Evolutionary conservation across 805 yeast species (phyloP), one percentile per base, ranked within the genome.

Genomic region (Barnettozyma populi): DNA sequence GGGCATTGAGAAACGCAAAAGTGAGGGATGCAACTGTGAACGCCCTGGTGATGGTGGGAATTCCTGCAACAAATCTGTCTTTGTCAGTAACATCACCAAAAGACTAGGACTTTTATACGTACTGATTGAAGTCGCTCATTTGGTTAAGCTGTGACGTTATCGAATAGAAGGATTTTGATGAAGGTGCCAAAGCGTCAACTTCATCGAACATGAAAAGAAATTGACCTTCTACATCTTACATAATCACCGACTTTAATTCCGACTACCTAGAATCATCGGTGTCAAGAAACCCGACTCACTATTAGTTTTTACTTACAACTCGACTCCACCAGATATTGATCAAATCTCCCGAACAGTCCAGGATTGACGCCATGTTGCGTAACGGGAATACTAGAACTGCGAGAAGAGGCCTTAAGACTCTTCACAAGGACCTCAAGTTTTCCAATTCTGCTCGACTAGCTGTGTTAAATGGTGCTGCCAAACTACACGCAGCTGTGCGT

Each of bases 391-490:
- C n/a, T 29, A 29, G 5, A 13, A 5, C 14, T 18, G 23, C 23
- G 13, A 41, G 29, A 31, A 44, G 63, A 23, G 52, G 56, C 5
- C 53, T 59, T 47, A 57, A 56, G 44, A 58, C 60, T 4, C 23
- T 53, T 5, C 96, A 90, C 80, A 94, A 94, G 73, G 97, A 92
- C 67, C 78, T 92, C 65, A 89, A 86, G 72, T 94, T 94, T 65
- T 97, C 98, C 52, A 96, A 92, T 52, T 97, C 90, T 66, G 98
- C 97, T 59, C 82, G 99, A 70, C 96, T 97, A 43, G 89, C 98
- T 37, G 74, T 92, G 18, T 74, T 94, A 59, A 86, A 80, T 64
- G 99, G 99, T 71, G 98, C 95, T 48, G 94, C 90, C 64, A 84
- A 89, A 45, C 79, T 92, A 59, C 97, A 97, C 44, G 90, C 88